These are phyloP conservation scores for Larix sibirica DNA, from an alignment of 83 land plant genomes.

Conservation along the genomic window DNA sequence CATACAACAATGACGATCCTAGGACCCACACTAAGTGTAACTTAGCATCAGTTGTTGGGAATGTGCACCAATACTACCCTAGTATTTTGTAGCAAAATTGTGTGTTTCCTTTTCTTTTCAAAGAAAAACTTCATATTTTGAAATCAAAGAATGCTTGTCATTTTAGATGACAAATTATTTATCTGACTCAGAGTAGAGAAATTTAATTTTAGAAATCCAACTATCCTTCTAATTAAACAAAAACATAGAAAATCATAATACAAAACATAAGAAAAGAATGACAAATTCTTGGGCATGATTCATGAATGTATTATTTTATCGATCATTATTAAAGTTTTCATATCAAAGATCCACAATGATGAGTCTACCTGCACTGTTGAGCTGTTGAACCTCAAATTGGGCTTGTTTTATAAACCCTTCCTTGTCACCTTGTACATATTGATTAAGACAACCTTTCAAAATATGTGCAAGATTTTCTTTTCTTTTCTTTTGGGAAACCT, in stretches of 20 bases:
- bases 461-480: constrained; percentile 74
- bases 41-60: neutral
- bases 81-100: neutral
- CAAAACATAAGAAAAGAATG: neutral
- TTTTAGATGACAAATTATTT: neutral
- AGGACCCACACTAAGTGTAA: neutral
- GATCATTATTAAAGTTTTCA: neutral
- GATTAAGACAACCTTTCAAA: constrained; percentile 50
- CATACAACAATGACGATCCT: too few species aligned
- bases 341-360: neutral
- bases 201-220: neutral
- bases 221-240: neutral
- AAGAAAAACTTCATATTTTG: neutral
- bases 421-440: constrained; percentile 62
- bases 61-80: neutral
- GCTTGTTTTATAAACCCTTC: constrained; percentile 62
- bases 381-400: constrained; percentile 71
- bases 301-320: too few species aligned
- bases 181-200: neutral
- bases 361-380: constrained; percentile 69
- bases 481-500: constrained; percentile 74
- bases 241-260: neutral
- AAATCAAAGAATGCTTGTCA: neutral
- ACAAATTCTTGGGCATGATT: neutral
- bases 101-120: neutral